Evolutionary conservation across 768 basidiomycete genomes (phyloP), one percentile per base, ranked within the genome.

Genomic region (Trametes cingulata): DNA sequence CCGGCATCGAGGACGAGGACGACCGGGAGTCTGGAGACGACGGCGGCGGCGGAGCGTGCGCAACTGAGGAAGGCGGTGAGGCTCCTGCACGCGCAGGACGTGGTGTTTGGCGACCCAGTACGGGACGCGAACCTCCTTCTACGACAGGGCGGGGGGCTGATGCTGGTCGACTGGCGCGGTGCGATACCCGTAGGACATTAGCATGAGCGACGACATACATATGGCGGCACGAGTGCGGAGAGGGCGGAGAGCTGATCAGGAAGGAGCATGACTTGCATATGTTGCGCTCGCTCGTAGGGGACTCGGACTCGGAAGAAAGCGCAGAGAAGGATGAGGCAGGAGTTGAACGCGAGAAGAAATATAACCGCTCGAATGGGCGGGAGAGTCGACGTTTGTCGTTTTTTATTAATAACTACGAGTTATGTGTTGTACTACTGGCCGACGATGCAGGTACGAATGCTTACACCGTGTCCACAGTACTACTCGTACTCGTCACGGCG

Each of bases 41-140:
- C 13, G 48, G 50, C 9, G n/a, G 33, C 42, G 9, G 25, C 33
- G 22, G 46, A 62, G 36, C 22, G 22, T 45, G 55, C 42, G 2
- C 29, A 17, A 22, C 50, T 66, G 47, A 37, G 53, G 14, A 13
- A 29, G 17, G 67, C 62, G 13, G 41, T 66, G 14, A 10, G 14
- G 22, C 13, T 56, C 39, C 52, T 70, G 42, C 69, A 70, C 49
- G 29, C 15, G 9, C 8, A 45, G 1, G 46, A 58, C 48, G 55
- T 73, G 25, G 74, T 73, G 37, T 72, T 69, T 64, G 73, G 72
- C 19, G 73, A 73, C 61, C 10, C n/a, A n/a, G 65, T 75, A 47
- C 67, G 72, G 20, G 52, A 52, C 17, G 61, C 70, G 50, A 70
- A 73, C 60, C 61, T 72, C 43, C 45, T 74, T 54, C 45, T 63